Conservation (phyloP, 345 rosid species). For the Carallia brachiata region DNA sequence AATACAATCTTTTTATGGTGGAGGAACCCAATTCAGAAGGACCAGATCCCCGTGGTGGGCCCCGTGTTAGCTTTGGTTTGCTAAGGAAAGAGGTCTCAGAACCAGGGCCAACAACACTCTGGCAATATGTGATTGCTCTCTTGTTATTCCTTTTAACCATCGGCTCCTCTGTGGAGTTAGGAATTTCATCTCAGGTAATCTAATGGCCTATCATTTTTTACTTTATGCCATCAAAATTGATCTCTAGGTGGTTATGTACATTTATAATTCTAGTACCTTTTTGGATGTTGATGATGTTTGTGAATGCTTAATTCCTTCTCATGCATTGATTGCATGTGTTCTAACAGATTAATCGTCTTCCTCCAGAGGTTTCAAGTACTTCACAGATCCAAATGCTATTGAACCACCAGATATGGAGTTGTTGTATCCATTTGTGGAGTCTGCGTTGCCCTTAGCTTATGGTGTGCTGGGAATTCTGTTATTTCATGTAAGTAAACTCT, state of each 20-base stretch:
- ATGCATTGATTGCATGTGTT: constrained; percentile 18
- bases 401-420: constrained; percentile 92
- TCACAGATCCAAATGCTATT: constrained; percentile 83
- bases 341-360: constrained; percentile 82
- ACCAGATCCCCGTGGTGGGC: constrained; percentile 92
- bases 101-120: constrained; percentile 92
- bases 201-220: not conserved
- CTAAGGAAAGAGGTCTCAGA: constrained; percentile 93
- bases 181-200: constrained; percentile 90
- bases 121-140: constrained; percentile 94
- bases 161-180: constrained; percentile 89
- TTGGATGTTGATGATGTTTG: constrained; percentile 1
- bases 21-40: constrained; percentile 94
- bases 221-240: not conserved
- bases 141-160: constrained; percentile 78
- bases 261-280: constrained; percentile 6
- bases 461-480: constrained; percentile 85
- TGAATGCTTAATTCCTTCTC: not conserved
- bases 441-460: constrained; percentile 90
- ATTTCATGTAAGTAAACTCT: constrained; percentile 68
- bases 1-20: constrained; percentile 89
- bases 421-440: constrained; percentile 81
- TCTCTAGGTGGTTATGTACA: not conserved
- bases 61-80: constrained; percentile 91
- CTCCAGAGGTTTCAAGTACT: constrained; percentile 89